A percentile compares a stretch with the other conserved stretches of the same genome.
phyloP scores from a whole-genome alignment of 2,329 filamentous ascomycete species.

The Fusarium sp. region DNA sequence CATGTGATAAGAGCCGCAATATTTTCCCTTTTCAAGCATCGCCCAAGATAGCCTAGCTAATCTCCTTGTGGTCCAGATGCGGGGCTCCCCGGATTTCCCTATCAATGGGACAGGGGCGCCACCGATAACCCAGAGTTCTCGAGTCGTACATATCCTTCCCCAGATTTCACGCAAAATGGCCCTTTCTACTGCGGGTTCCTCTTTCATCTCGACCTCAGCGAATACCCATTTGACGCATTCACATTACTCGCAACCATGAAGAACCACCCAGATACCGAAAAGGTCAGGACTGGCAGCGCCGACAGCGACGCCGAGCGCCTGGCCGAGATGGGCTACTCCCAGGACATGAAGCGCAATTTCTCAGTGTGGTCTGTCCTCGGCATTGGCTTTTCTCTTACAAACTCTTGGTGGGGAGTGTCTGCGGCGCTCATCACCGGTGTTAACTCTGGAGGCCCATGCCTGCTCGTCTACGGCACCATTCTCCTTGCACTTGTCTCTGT shows the following conservation, averaged over 20 bases:
- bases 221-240: neutral
- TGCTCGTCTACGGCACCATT: slow-evolving; percentile 22
- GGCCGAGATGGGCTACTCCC: slow-evolving; percentile 9
- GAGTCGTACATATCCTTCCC: neutral
- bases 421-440: slow-evolving; percentile 52
- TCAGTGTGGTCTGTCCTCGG: slow-evolving; percentile 56
- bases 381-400: slow-evolving; percentile 56
- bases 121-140: neutral
- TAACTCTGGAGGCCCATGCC: slow-evolving; percentile 42
- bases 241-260: neutral
- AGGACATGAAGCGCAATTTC: slow-evolving; percentile 48
- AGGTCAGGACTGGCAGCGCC: neutral
- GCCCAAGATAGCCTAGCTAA: neutral
- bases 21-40: neutral
- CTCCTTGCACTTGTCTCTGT: slow-evolving; percentile 1
- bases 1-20: neutral
- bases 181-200: neutral
- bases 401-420: slow-evolving; percentile 54
- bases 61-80: neutral
- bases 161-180: neutral
- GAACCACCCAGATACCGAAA: neutral
- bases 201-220: neutral
- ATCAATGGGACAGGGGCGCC: neutral
- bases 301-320: slow-evolving; percentile 7
- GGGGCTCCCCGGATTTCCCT: neutral